phyloP scores from a whole-genome alignment of 306 rosid genomes.

The Senna siamea region DNA sequence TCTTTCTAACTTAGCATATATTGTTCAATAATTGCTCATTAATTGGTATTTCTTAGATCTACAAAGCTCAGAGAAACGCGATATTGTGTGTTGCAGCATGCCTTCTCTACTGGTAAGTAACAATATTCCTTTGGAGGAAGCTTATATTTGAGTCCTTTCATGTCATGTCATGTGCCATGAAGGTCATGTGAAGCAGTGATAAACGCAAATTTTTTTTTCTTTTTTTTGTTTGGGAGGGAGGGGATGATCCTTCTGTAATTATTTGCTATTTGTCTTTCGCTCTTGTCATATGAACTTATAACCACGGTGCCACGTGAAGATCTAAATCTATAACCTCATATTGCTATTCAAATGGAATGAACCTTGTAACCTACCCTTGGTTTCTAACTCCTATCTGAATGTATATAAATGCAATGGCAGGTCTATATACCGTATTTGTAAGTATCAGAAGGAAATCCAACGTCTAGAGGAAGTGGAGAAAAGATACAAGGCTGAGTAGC shows the following conservation, averaged over 20 bases:
- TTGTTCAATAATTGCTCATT: constrained; percentile 5
- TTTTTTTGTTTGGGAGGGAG: too few relatives aligned
- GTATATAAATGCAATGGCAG: constrained; percentile 43
- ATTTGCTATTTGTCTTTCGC: neutral
- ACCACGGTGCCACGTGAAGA: neutral
- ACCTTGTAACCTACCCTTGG: neutral
- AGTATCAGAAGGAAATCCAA: constrained; percentile 57
- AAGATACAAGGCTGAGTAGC: constrained; percentile 60
- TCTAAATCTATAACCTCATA: neutral
- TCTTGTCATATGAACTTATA: neutral
- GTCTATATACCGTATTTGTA: constrained; percentile 61
- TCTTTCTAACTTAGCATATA: neutral
- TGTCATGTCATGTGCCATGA: neutral
- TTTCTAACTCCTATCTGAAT: neutral
- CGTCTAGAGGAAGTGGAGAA: constrained; percentile 72
- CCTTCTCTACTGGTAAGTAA: constrained; percentile 68
- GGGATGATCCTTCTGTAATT: neutral
- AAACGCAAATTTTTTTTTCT: neutral
- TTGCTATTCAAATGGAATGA: neutral
- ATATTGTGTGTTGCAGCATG: constrained; percentile 61
- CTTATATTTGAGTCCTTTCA: neutral
- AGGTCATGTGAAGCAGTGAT: neutral
- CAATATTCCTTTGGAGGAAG: neutral
- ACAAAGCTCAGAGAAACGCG: constrained; percentile 75
- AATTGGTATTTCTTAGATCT: constrained; percentile 47